Evolutionary conservation across 371 early-diverging fungal genomes (phyloP).

Genomic region (Lichtheimia hyalospora): DNA sequence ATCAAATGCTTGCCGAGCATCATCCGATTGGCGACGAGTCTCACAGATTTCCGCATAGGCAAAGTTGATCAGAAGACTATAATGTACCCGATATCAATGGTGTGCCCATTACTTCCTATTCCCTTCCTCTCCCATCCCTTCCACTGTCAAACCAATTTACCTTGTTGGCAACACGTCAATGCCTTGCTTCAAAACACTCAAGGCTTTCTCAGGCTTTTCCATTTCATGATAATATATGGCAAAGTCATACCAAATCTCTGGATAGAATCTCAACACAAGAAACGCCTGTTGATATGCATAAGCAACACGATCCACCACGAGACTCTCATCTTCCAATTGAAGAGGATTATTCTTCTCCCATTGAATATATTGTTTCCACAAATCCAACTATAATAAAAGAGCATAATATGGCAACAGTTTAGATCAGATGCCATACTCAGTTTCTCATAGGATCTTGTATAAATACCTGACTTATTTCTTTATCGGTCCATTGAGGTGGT

Average conservation of each 20-base stretch:
- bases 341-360: constrained; percentile 94
- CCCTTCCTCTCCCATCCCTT: neutral
- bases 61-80: constrained; percentile 78
- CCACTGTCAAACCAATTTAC: no score
- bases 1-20: constrained; percentile 76
- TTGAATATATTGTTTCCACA: constrained; percentile 84
- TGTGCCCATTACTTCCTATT: neutral
- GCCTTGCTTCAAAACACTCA: constrained; percentile 70
- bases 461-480: constrained; percentile 67
- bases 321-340: constrained; percentile 62
- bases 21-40: constrained; percentile 63
- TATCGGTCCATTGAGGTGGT: constrained; percentile 83
- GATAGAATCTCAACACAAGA: constrained; percentile 79
- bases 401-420: neutral
- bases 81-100: constrained; percentile 2
- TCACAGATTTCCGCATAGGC: constrained; percentile 88
- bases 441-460: neutral
- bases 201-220: constrained; percentile 73
- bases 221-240: constrained; percentile 71
- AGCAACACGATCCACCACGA: constrained; percentile 69
- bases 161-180: constrained; percentile 76
- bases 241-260: constrained; percentile 81
- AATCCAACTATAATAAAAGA: constrained; percentile 43
- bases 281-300: constrained; percentile 90
- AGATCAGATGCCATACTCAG: no score